Conservation (phyloP, 768 basidiomycete species). For the Hericium alpestre region DNA sequence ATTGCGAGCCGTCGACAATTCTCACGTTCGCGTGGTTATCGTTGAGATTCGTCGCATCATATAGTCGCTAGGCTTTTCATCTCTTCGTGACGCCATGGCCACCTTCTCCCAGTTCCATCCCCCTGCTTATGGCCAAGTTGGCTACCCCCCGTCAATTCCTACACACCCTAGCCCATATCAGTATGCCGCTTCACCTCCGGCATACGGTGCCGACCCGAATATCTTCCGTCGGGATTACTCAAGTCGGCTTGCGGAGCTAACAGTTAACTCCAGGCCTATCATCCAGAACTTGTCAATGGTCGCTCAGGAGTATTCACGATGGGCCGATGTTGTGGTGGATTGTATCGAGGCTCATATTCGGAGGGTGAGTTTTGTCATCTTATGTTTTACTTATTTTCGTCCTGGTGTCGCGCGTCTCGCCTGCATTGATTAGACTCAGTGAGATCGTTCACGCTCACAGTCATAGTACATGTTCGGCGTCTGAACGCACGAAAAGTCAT, state of each 20-base stretch:
- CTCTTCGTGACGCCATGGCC: conserved; percentile 34
- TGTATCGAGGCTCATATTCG: conserved; percentile 80
- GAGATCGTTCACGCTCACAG: background rate
- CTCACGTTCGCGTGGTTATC: conserved; percentile 2
- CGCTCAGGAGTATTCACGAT: conserved; percentile 77
- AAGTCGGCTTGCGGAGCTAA: conserved; percentile 65
- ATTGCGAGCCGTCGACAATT: background rate
- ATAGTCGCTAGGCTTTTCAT: conserved; percentile 8
- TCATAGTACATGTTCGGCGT: background rate
- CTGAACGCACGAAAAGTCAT: background rate
- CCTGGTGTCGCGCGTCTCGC: background rate
- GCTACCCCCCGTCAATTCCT: conserved; percentile 14
- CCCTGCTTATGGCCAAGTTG: conserved; percentile 35
- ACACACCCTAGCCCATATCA: conserved; percentile 38
- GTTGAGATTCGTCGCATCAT: conserved; percentile 8
- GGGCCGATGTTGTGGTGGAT: conserved; percentile 68
- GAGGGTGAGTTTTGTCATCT: conserved; percentile 57
- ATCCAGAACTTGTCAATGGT: conserved; percentile 89
- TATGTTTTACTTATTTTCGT: conserved; percentile 3
- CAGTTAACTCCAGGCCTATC: conserved; percentile 88
- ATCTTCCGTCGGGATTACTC: conserved; percentile 73
- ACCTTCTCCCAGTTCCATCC: conserved; percentile 43
- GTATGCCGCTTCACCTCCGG: conserved; percentile 29
- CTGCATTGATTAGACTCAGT: too few species aligned
- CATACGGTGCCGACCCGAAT: conserved; percentile 50